Evolutionary conservation across 805 yeast genomes (phyloP), one percentile per base, ranked within the genome.

Genomic region (Saturnispora quitensis): DNA sequence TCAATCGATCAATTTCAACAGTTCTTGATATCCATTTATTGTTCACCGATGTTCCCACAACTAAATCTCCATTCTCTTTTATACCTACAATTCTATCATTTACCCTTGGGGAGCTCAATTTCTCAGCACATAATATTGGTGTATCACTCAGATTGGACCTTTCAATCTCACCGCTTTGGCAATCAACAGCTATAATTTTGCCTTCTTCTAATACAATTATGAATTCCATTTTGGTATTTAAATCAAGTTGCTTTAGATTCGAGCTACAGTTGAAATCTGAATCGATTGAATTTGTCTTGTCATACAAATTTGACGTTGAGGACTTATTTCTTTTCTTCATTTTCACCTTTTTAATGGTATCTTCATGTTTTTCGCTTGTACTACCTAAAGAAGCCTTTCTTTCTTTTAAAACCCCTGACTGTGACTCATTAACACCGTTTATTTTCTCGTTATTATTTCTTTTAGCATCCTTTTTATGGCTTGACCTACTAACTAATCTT

Each of bases 81-180:
- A 75, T 72, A 52, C 81, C 77, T 1, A 87, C 80, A 31, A 87
- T 67, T 55, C 90, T 71, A 62, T 86, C 93, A 59, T 80, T 82
- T 25, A 86, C 82, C 62, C 93, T 73, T 4, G 95, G 88, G 0
- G 95, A 82, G 2, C 75, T 62, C 10, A 88, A 63, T 54, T 77
- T 76, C 48, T 75, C 76, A 51, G 83, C 82, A 2, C 80, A 70
- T 1, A 72, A 69, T n/a, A 84, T 60, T 20, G 68, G 62, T 1
- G 62, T 54, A 15, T 58, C 50, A 2, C 71, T 63, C 10, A 74
- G 40, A n/a, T 56, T 51, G 7, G 69, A 63, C 42, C 63, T 66
- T n/a, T 59, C 68, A 8, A 73, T 48, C 0, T 68, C 55, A 2
- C 85, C 84, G 56, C 72, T 75, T 27, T 64, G 63, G 60, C 85